Base-by-base conservation (phyloP, 2,329 filamentous ascomycete species). In the Paecilomyces formosus region DNA sequence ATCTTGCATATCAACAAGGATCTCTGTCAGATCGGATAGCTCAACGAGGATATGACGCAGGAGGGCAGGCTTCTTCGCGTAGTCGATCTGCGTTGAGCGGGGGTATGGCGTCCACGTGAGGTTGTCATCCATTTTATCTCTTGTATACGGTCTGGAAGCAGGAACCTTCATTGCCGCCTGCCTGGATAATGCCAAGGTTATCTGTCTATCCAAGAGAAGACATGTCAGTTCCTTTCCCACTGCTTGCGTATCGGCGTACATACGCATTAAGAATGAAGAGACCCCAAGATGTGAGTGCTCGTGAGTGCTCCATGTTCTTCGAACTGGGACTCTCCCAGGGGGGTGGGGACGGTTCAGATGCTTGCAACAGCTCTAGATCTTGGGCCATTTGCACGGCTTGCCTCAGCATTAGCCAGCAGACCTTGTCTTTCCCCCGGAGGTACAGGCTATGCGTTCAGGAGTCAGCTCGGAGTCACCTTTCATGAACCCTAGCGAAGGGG, bases 51-150 rank as follows among this genome's bases (percentile, higher is more conserved):
- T 58, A 49, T 65, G 60, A 39, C 64, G 64, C n/a, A 73, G 65
- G 55, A 65, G 59, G 9, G 66, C 70, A 8, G 65, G 66, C 53
- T 67, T 67, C 49, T 60, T 60, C 7, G 54, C 51, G 57, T 63
- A 70, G 11, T 63, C 64, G n/a, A 65, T 59, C 7, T 69, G 63
- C 50, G 70, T 72, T 18, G 65, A 66, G 21, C 63, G 68, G 49
- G 71, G 71, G 57, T 74, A 74, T 1, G 71, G 70, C 11, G 53
- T 65, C 71, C 71, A 74, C n/a, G 64, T 55, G 49, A 64, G 54
- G 35, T 65, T 61, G 39, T 65, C 54, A 22, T 61, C 45, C 18
- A 53, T 28, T 2, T 61, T 57, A 18, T 63, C 62, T 33, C 53
- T 57, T 12, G 52, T n/a, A 31, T 61, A 60, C 8, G 66, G 60